phyloP scores from a whole-genome alignment of 139 green algal species.

The Ostreobium quekettii region DNA sequence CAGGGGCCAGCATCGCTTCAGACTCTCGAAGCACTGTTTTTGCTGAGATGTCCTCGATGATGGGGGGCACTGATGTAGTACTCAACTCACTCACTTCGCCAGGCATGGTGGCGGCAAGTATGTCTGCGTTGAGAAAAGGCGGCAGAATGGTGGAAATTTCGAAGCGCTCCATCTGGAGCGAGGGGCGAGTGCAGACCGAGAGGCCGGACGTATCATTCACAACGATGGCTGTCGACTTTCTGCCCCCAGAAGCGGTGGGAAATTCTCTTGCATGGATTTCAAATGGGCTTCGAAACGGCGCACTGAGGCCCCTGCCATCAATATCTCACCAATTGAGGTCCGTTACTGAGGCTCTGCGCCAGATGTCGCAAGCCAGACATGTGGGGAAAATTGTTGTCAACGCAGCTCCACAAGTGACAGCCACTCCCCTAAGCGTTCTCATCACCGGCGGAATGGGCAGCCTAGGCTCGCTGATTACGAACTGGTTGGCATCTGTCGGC shows the following conservation, averaged over 20 bases:
- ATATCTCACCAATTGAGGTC: constrained; percentile 25
- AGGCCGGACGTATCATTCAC: constrained; percentile 66
- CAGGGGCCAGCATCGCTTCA: constrained; percentile 38
- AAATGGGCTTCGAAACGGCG: constrained; percentile 23
- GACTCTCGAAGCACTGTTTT: constrained; percentile 59
- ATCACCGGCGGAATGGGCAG: constrained; percentile 49
- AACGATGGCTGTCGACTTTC: constrained; percentile 63
- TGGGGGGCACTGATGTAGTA: constrained; percentile 44
- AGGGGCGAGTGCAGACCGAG: constrained; percentile 45
- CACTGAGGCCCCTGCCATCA: constrained; percentile 32
- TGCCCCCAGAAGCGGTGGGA: constrained; percentile 33
- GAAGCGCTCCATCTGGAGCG: constrained; percentile 78
- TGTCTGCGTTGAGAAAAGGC: constrained; percentile 41
- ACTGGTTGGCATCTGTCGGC: constrained; percentile 30
- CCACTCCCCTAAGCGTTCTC: background rate
- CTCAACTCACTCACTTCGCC: constrained; percentile 76
- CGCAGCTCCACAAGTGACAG: constrained; percentile 1
- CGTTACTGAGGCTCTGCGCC: constrained; percentile 38
- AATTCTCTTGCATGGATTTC: constrained; percentile 33
- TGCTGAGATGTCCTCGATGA: constrained; percentile 34
- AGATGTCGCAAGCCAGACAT: constrained; percentile 51
- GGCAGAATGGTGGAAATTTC: constrained; percentile 75
- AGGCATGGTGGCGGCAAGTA: constrained; percentile 58
- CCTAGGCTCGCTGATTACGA: constrained; percentile 37
- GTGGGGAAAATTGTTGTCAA: constrained; percentile 65